Evolutionary conservation across 495 filamentous ascomycete species (phyloP), one percentile per base, ranked within the genome.

Genomic region (Neurospora pannonica): DNA sequence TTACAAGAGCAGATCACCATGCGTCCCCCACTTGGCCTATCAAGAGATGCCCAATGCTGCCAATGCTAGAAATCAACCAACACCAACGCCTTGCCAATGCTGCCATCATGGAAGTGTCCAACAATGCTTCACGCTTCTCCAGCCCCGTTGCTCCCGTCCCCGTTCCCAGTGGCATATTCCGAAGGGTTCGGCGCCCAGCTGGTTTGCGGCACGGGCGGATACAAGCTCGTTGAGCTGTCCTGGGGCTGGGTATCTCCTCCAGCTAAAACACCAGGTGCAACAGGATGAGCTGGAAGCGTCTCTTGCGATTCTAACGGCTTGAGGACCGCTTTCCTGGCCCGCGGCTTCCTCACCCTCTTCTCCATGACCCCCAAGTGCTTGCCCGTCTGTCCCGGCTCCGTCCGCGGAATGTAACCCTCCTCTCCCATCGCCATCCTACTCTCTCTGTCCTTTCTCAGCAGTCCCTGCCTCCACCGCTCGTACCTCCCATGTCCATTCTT

Each of bases 401-500:
- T 78, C 74, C 71, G 71, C n/a, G 75, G 73, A 11, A 76, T 73
- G 28, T 77, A 76, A 31, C 72, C 71, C 31, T 75, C 71, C 46
- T 76, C 75, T 2, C 74, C 73, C 38, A 38, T 46, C 9, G 37
- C 48, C n/a, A 74, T 10, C 7, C 74, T 71, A 38, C 71, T 8
- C 34, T 74, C 72, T 24, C 62, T 67, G 31, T 77, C 73, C 17
- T 71, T 77, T 76, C 70, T 76, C n/a, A 73, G 72, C 24, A 67
- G 54, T 31, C 75, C 76, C 69, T 76, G 75, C 28, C 81, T 74
- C 76, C 76, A 78, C n/a, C 75, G 67, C 31, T 78, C 39, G 62
- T 77, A 75, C 67, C 82, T 74, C 5, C 70, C 75, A 28, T 81
- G 74, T 54, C 80, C 80, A 0, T 71, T 70, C 19, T 74, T 75